These are phyloP conservation scores for Tolypocladium pustulatum DNA, from an alignment of 2,329 filamentous ascomycete genomes.

Conservation along the genomic window DNA sequence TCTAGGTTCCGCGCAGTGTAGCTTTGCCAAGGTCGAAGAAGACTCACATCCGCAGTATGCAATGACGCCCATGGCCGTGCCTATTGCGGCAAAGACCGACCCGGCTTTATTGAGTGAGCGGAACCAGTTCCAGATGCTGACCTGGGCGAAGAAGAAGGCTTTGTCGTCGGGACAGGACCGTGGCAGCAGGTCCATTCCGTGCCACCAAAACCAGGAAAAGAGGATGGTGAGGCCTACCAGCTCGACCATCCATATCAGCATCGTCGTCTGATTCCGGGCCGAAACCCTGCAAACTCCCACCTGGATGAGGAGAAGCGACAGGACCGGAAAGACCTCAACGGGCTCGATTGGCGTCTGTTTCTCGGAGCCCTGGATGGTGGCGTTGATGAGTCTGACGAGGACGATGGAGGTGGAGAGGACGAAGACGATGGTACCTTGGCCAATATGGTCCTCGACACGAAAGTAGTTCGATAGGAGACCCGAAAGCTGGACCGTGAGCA, in stretches of 20 bases:
- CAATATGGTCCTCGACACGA: conserved; percentile 9
- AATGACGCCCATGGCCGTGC: conserved; percentile 2
- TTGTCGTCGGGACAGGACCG: conserved; percentile 11
- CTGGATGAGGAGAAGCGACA: conserved; percentile 12
- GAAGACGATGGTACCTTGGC: conserved; percentile 12
- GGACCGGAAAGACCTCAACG: conserved; percentile 13
- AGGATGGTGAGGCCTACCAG: conserved; percentile 8
- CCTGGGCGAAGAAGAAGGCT: conserved; percentile 17
- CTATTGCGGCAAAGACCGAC: conserved; percentile 7
- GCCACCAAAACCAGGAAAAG: conserved; percentile 14
- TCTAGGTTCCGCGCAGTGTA: too few species aligned
- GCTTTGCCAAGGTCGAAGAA: background rate
- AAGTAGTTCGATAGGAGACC: conserved; percentile 8
- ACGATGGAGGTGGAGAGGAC: conserved; percentile 11
- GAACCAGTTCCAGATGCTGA: conserved; percentile 15
- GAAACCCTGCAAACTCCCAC: conserved; percentile 9
- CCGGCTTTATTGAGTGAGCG: conserved; percentile 13
- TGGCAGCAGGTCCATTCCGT: conserved; percentile 12
- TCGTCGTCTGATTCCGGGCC: conserved; percentile 4
- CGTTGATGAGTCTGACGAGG: conserved; percentile 7
- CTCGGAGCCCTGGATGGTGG: background rate
- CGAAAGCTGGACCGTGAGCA: conserved; percentile 13
- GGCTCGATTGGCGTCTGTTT: conserved; percentile 4
- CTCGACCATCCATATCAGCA: conserved; percentile 10
- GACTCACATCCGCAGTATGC: conserved; percentile 7